Evolutionary conservation across 75 land plant genomes (phyloP).

Genomic region (Picea sitchensis): DNA sequence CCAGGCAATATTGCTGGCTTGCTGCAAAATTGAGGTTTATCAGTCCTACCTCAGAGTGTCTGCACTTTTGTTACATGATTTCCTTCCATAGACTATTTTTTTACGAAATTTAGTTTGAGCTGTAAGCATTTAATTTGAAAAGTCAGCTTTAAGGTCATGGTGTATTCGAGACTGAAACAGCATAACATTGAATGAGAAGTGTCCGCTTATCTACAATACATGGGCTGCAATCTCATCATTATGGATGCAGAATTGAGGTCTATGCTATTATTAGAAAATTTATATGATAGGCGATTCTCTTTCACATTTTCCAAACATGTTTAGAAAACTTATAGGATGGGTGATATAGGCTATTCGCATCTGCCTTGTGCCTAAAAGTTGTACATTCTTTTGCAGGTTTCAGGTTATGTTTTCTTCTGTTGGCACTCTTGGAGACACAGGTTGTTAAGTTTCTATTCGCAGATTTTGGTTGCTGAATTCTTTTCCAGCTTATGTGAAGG

Average conservation of each 20-base stretch:
- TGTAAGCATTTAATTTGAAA: background rate
- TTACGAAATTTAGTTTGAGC: background rate
- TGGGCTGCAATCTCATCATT: background rate
- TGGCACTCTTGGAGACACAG: too few relatives aligned
- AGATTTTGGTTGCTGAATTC: background rate
- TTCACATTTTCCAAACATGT: background rate
- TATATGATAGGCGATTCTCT: background rate
- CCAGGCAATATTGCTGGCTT: background rate
- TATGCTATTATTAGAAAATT: background rate
- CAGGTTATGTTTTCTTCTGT: background rate
- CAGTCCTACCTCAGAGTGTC: background rate
- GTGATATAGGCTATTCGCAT: background rate
- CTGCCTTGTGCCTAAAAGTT: background rate
- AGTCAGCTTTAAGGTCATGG: background rate
- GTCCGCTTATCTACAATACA: background rate
- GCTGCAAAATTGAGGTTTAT: background rate
- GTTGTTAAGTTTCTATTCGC: too few relatives aligned
- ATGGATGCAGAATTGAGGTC: background rate
- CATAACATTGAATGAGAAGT: background rate
- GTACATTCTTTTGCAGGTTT: conserved; percentile 6
- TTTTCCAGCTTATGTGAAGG: background rate
- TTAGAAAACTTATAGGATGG: background rate
- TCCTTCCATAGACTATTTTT: background rate
- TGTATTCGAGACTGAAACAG: too few relatives aligned
- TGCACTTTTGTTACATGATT: background rate